Base-by-base conservation (phyloP, 2,329 filamentous ascomycete genomes). In the Pezicula rhizophila region DNA sequence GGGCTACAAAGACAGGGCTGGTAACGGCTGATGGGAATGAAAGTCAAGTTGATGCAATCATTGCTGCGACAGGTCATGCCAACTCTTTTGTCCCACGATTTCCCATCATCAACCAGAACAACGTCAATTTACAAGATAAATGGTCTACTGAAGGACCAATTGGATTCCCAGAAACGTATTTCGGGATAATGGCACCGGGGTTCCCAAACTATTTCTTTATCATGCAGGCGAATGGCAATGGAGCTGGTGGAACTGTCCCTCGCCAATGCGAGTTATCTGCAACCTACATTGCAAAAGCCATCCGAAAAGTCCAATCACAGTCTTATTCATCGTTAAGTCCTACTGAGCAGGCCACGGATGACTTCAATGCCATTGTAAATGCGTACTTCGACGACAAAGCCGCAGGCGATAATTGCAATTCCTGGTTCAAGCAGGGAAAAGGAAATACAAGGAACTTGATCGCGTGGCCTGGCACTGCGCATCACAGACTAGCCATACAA, bases 381-480 rank as follows among this genome's bases (percentile, higher is more conserved):
- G 73, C 73, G 1, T 79, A 77, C 59, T 79, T 78, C 57, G 61
- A 65, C 0, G 71, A 64, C n/a, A 79, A 75, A 0, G 75, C 78
- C 1, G 60, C 83, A 47, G 71, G 74, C 0, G 78, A 83, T 46
- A 76, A 78, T 51, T 88, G 84, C 62, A 79, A 76, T 38, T 84
- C 79, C 0, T 88, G 84, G 84, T 85, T 85, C 54, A 87, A 87
- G 50, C 79, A 82, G 11, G 79, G 79, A 1, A 67, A 68, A 4
- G 75, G 0, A 67, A 68, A 6, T 75, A 75, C 72, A 0, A 68
- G 82, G 2, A 79, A 87, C 25, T 80, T 85, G 53, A 83, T 82
- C 0, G 58, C 85, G 3, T 88, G 83, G 76, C 85, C 84, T 0
- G 83, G 83, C 0, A 84, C 79, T 54, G 80, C 80, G 1, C 70